Base-by-base conservation (phyloP, 2,329 filamentous ascomycete species). In the Stachybotrys elegans region DNA sequence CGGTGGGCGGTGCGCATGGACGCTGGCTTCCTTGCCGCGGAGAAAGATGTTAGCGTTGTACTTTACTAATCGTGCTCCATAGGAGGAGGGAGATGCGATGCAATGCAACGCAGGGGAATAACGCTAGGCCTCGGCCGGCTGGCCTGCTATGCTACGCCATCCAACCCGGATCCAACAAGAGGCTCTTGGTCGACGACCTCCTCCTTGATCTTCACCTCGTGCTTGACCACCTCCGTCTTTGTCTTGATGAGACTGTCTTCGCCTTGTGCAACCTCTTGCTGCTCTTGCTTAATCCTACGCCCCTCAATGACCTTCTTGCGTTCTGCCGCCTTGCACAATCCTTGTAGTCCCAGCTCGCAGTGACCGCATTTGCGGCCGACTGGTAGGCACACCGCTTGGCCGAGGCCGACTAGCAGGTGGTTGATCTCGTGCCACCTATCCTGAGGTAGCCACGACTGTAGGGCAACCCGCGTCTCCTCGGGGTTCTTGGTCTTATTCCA, bases 371-470 rank as follows among this genome's bases (percentile, higher is more conserved):
- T 81, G 50, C 84, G 75, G 0, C 86, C 88, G 2, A 92, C 79
- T 1, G 90, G 89, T 50, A 89, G 69, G 61, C 91, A 96, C 19
- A 93, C 81, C 1, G 83, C 88, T 74, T 96, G 91, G 0, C 91
- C 91, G 49, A 95, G 74, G 1, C 91, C 91, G 23, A 96, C 91
- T 31, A 96, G 75, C 63, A 95, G 67, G 68, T 84, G 83, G 65
- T 96, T 96, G 62, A 96, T 94, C 66, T 95, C 88, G 63, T 88
- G 86, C 91, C 91, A 96, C 57, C 79, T 82, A 41, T 95, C 88
- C 47, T 67, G 77, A 3, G 91, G 91, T 55, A 96, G 70, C 91
- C 91, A 96, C 14, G 74, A 74, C 69, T 96, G 79, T 46, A 96
- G 71, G 25, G 81, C 79, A 43, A 74, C 68, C 35, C 91, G 75